Base-by-base conservation (phyloP, 495 filamentous ascomycete species). In the Schizothecium vesticola region DNA sequence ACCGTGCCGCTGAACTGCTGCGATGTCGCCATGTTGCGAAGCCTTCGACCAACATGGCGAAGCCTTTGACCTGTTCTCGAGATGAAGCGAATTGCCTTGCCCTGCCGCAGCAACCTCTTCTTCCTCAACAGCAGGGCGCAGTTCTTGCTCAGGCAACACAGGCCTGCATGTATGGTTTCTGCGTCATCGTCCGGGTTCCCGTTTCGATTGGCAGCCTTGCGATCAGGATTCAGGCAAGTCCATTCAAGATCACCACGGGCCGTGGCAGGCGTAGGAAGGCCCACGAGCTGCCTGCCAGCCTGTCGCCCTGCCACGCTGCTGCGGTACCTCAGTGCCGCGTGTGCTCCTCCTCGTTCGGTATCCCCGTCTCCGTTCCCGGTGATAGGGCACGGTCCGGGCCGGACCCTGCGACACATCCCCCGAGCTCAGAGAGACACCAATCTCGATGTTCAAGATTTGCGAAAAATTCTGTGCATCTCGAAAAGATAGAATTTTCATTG, bases 141-240 rank as follows among this genome's bases (percentile, higher is more conserved):
- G 43, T 51, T 33, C 16, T 8, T 51, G 43, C 43, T 6, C 43
- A 51, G 43, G 43, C 43, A 51, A 51, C 19, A 51, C n/a, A 51
- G 43, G 19, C 16, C 43, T 66, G 25, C 57, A 11, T 28, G 11
- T 56, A 12, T 12, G 16, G 22, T 55, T 26, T 60, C 19, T 66
- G 65, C 65, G 56, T 60, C 65, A 66, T 60, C 57, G 25, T 60
- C 10, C 12, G 33, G 33, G 4, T 13, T 51, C n/a, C 29, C 56
- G 29, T 55, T 43, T 36, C 65, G 57, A 66, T 66, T 66, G 64
- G 64, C n/a, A 36, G 29, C 29, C 64, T 66, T 43, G 56, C 55
- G 56, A 66, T 12, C 64, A 58, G 23, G 28, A 59, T 59, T 56
- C 56, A 56, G 55, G 56, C 64, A 24, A 59, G 56, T n/a, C 56